A percentile compares a stretch with the other conserved stretches of the same genome.
Evolutionary conservation across 2,329 filamentous ascomycete species (phyloP).

Genomic region (Cladosporium sp.): DNA sequence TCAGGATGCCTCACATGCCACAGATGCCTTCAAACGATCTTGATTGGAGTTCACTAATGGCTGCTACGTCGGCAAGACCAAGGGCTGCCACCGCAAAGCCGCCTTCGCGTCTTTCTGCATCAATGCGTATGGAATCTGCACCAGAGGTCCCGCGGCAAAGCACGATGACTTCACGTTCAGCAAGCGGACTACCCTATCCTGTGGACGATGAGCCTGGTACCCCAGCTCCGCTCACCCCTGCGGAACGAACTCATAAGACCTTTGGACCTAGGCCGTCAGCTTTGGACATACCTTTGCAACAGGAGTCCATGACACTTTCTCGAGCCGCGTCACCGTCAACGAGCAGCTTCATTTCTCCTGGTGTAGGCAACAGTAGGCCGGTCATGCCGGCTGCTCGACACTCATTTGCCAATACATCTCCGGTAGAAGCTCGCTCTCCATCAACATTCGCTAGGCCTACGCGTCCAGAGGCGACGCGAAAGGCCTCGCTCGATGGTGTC

Average conservation of each 20-base stretch:
- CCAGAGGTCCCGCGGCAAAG: conserved; percentile 10
- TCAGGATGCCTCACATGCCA: conserved; percentile 14
- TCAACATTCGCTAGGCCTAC: conserved; percentile 7
- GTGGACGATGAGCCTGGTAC: conserved; percentile 28
- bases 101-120: conserved; percentile 9
- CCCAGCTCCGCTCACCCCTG: conserved; percentile 37
- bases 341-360: conserved; percentile 12
- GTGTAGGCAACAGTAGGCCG: not conserved
- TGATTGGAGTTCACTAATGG: conserved; percentile 25
- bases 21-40: conserved; percentile 27
- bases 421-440: conserved; percentile 13
- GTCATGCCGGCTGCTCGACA: conserved; percentile 7
- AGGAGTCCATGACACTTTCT: conserved; percentile 13
- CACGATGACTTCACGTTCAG: conserved; percentile 7
- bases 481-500: conserved; percentile 5
- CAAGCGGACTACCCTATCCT: conserved; percentile 14
- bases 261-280: conserved; percentile 18
- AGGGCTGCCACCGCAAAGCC: not conserved
- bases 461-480: conserved; percentile 4
- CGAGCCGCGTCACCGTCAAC: conserved; percentile 19
- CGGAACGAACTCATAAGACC: conserved; percentile 40
- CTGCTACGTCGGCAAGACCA: conserved; percentile 9
- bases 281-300: conserved; percentile 15
- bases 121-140: conserved; percentile 11
- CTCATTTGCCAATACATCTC: conserved; percentile 14